phyloP scores from a whole-genome alignment of 73 alveolate species.

The Tetrahymena malaccensis region DNA sequence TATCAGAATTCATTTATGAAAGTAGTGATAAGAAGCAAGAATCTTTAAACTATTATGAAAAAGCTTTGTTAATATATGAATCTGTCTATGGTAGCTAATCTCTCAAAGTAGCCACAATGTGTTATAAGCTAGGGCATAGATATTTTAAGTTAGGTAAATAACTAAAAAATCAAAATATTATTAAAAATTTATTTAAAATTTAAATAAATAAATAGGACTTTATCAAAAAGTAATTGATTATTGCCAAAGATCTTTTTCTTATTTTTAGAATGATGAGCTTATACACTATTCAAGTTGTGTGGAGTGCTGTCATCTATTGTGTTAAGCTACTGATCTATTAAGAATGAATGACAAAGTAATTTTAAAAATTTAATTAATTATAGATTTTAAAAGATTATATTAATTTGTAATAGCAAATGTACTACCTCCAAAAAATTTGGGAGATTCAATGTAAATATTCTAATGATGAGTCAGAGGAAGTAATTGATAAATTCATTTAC shows the following conservation, averaged over 20 bases:
- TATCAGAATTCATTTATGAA: not conserved
- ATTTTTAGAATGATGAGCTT: not conserved
- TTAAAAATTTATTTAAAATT: not conserved
- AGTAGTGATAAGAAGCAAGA: not conserved
- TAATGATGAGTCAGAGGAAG: not conserved
- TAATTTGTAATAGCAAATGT: not conserved
- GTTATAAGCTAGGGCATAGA: not conserved
- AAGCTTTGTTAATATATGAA: not conserved
- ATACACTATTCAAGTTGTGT: not conserved
- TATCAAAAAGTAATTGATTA: not conserved
- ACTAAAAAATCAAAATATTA: not conserved
- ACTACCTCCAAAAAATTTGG: not conserved
- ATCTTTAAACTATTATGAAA: not conserved
- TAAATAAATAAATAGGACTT: not conserved
- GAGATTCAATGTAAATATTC: not conserved
- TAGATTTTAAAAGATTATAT: too few relatives aligned
- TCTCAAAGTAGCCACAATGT: not conserved
- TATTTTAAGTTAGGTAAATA: not conserved
- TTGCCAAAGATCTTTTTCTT: not conserved
- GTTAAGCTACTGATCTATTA: not conserved
- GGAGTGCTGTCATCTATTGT: not conserved
- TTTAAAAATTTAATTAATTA: not conserved
- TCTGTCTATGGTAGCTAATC: not conserved
- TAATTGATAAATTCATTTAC: not conserved
- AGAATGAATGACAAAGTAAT: not conserved